phyloP scores from a whole-genome alignment of 805 yeast species.

The Metschnikowia anglica region DNA sequence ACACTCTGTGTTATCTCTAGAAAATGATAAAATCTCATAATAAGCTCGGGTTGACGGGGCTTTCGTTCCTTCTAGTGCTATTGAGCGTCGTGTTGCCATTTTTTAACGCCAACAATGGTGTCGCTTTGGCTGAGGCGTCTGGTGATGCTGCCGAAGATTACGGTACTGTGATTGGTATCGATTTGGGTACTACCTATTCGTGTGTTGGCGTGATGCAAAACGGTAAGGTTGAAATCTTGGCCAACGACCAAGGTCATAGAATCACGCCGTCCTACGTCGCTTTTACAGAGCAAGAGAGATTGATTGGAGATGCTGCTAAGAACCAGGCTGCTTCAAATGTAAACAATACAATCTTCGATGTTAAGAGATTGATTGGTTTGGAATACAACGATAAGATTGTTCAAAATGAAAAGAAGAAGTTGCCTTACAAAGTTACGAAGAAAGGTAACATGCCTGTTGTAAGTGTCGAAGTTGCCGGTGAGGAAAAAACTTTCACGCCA shows the following conservation, averaged over 20 bases:
- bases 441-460: slow-evolving; percentile 77
- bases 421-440: slow-evolving; percentile 80
- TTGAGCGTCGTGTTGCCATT: slow-evolving; percentile 41
- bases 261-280: slow-evolving; percentile 96
- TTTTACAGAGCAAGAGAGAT: slow-evolving; percentile 87
- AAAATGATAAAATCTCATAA: slow-evolving; percentile 13
- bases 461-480: slow-evolving; percentile 80
- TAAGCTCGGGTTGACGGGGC: slow-evolving; percentile 29
- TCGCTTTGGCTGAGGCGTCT: slow-evolving; percentile 25
- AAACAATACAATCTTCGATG: slow-evolving; percentile 83
- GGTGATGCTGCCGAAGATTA: slow-evolving; percentile 41
- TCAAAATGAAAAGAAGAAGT: slow-evolving; percentile 73
- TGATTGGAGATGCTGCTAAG: slow-evolving; percentile 96
- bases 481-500: slow-evolving; percentile 83
- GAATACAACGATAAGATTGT: slow-evolving; percentile 37
- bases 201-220: slow-evolving; percentile 94
- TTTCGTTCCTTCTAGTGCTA: slow-evolving; percentile 32
- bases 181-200: slow-evolving; percentile 91
- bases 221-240: slow-evolving; percentile 91
- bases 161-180: slow-evolving; percentile 89
- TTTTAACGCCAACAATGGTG: slow-evolving; percentile 22
- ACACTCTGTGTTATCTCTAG: slow-evolving; percentile 2
- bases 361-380: slow-evolving; percentile 93
- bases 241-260: slow-evolving; percentile 98
- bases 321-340: slow-evolving; percentile 97